Conservation (phyloP, 176 grass and related monocot species). For the Paspalum notatum region DNA sequence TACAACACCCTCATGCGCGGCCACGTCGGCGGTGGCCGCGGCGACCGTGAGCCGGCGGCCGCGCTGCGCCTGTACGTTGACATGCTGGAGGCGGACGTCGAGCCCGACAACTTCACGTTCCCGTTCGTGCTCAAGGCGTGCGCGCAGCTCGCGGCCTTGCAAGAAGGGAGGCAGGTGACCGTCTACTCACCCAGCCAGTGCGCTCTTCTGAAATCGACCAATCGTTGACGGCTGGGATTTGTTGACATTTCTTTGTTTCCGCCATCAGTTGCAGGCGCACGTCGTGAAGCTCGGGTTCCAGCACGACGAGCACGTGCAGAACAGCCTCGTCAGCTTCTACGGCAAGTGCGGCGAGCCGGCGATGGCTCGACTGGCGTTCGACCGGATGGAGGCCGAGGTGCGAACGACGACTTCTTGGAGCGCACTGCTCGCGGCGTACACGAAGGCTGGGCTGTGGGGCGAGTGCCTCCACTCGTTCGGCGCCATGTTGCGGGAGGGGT, state of each 20-base stretch:
- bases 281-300: constrained; percentile 57
- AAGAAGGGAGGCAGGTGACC: constrained; percentile 47
- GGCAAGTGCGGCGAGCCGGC: constrained; percentile 67
- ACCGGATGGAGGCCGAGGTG: constrained; percentile 32
- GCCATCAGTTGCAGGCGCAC: constrained; percentile 56
- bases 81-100: constrained; percentile 48
- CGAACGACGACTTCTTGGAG: constrained; percentile 69
- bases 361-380: constrained; percentile 49
- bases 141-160: constrained; percentile 42
- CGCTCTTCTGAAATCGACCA: no score
- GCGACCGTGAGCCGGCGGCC: constrained; percentile 37
- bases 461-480: constrained; percentile 62
- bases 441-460: constrained; percentile 42
- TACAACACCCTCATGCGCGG: constrained; percentile 88
- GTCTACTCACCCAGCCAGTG: background rate
- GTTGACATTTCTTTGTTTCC: background rate
- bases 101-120: constrained; percentile 70
- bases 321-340: constrained; percentile 84
- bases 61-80: constrained; percentile 56
- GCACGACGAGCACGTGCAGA: constrained; percentile 62
- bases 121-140: constrained; percentile 76
- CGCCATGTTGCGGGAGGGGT: constrained; percentile 47
- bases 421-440: constrained; percentile 66
- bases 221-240: background rate
- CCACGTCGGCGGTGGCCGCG: constrained; percentile 12